Conservation (phyloP, 139 green algal species). For the Tetradesmus lagerheimii region DNA sequence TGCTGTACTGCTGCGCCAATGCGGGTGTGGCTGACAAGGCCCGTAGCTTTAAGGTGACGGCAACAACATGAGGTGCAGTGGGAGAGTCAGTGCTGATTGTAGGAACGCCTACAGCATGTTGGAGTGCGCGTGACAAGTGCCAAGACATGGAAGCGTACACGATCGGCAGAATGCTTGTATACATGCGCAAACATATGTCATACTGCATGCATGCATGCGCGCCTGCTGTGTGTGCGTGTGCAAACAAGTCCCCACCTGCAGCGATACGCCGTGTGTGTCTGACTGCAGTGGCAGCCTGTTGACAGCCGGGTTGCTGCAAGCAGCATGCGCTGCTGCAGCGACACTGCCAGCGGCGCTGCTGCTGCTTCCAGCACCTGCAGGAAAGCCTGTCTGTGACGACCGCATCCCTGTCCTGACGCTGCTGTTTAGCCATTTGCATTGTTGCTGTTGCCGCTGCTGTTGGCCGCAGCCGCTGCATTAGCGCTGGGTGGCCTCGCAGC, state of each 20-base stretch:
- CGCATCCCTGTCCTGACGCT: background rate
- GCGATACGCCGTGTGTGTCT: background rate
- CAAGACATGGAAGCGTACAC: too few species aligned
- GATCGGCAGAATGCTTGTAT: too few species aligned
- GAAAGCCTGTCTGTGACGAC: background rate
- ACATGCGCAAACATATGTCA: too few species aligned
- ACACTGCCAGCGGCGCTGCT: background rate
- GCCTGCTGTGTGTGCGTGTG: too few species aligned
- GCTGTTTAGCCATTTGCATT: background rate
- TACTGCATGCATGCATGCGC: too few species aligned
- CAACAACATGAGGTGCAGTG: too few species aligned
- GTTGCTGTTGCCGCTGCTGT: background rate
- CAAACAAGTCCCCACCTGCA: background rate
- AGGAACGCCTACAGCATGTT: too few species aligned
- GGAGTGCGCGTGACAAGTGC: too few species aligned
- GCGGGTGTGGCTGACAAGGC: slow-evolving; percentile 11
- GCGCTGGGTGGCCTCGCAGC: background rate
- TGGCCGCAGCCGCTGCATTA: background rate
- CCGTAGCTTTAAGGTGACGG: background rate
- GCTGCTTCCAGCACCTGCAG: background rate
- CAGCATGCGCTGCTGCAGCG: background rate
- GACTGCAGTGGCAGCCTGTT: background rate
- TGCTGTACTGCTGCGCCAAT: slow-evolving; percentile 32
- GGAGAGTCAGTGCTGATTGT: background rate
- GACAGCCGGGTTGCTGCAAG: background rate